A percentile compares a stretch with the other conserved stretches of the same genome.
phyloP scores from a whole-genome alignment of 352 stramenopile species.

The Globisporangium heterothallicum region DNA sequence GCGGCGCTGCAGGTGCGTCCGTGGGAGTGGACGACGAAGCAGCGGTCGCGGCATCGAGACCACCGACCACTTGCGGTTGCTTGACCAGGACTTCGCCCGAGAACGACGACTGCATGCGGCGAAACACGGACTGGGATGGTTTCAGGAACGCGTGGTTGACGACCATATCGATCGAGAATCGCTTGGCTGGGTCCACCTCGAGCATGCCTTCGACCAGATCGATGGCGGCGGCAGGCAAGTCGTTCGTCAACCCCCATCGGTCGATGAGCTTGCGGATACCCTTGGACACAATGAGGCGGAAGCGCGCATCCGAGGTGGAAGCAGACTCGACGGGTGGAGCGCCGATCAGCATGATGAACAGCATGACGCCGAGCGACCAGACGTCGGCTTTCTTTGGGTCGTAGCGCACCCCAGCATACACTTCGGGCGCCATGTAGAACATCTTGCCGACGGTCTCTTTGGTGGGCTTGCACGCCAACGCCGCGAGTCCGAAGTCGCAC shows the following conservation, averaged over 20 bases:
- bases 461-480: constrained; percentile 30
- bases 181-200: constrained; percentile 44
- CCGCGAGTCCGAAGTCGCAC: constrained; percentile 76
- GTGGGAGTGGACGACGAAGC: not conserved
- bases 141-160: constrained; percentile 60
- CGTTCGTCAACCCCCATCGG: constrained; percentile 60
- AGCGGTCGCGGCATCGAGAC: not conserved
- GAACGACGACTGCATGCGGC: constrained; percentile 28
- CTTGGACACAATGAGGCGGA: constrained; percentile 54
- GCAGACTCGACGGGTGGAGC: constrained; percentile 60
- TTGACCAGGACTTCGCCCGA: constrained; percentile 12
- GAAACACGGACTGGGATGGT: constrained; percentile 8
- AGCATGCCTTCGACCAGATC: constrained; percentile 64
- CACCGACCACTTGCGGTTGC: constrained; percentile 13
- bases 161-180: constrained; percentile 56
- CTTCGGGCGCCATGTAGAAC: constrained; percentile 84
- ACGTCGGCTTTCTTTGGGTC: constrained; percentile 75
- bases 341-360: constrained; percentile 80
- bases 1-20: not conserved
- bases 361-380: constrained; percentile 83
- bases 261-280: constrained; percentile 57
- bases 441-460: constrained; percentile 75
- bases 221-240: constrained; percentile 43
- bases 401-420: constrained; percentile 54
- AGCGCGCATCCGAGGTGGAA: constrained; percentile 48